Evolutionary conservation across 345 rosid genomes (phyloP).

Genomic region (Mercurialis annua): DNA sequence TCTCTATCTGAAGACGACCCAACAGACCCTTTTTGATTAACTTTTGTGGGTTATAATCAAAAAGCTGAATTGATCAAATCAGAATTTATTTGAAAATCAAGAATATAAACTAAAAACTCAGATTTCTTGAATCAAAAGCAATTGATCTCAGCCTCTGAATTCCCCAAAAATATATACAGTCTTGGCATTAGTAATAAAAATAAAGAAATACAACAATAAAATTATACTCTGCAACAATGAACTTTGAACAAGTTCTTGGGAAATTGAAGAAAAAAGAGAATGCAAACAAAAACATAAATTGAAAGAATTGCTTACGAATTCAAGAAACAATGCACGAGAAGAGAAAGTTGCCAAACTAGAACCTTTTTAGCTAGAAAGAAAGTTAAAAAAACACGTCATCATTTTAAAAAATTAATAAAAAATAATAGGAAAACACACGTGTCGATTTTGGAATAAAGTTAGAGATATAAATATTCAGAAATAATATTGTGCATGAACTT

Average conservation of each 20-base stretch:
- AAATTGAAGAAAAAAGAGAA: background rate
- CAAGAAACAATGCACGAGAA: background rate
- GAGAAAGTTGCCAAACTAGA: background rate
- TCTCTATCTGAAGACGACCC: no score
- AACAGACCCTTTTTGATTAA: constrained; percentile 12
- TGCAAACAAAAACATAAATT: background rate
- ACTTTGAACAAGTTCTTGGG: no score
- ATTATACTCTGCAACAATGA: no score
- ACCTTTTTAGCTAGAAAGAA: no score
- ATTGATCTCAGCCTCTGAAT: constrained; percentile 39
- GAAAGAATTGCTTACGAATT: background rate
- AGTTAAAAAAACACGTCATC: background rate
- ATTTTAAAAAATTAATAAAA: background rate
- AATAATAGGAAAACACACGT: background rate
- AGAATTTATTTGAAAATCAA: background rate
- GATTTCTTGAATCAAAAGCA: constrained; percentile 46
- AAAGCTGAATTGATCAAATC: constrained; percentile 7
- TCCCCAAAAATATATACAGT: background rate
- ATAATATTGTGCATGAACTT: no score
- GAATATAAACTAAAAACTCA: constrained; percentile 3
- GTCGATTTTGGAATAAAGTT: no score
- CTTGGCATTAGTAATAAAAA: no score
- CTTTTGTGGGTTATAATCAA: background rate
- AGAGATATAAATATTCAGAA: no score
- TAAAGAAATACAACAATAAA: no score